Evolutionary conservation across 2,329 filamentous ascomycete genomes (phyloP), one percentile per base, ranked within the genome.

Genomic region (Dothiorella sarmentorum): DNA sequence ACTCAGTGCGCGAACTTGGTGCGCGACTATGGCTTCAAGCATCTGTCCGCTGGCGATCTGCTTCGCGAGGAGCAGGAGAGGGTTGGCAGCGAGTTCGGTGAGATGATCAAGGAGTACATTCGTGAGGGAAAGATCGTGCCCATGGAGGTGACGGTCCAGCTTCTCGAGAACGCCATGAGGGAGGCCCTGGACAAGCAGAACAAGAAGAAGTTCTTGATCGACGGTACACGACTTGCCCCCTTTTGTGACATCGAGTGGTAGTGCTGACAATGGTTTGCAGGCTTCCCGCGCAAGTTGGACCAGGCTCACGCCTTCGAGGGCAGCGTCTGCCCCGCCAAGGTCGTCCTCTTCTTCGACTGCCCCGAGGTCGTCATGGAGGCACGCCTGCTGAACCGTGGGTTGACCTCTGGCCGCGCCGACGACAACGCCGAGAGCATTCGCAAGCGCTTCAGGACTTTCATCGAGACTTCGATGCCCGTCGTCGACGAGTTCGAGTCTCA

Each of bases 381-480:
- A 69, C 83, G 93, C 27, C 78, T 99, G 64, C 76, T 97, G 64
- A 88, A 96, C 78, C 84, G 93, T 52, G 94, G 93, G 62, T 90
- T 96, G 85, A 97, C 93, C 15, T 92, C 88, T 69, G 94, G 94
- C 40, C 83, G 94, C 63, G 80, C 88, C 52, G 94, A 99, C 75
- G 94, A 99, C 78, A 99, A 99, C 72, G 88, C 86, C 58, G 94
- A 96, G 76, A 91, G 87, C 69, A 99, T 97, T 74, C 88, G 89
- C 79, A 99, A 99, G 86, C 85, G 94, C 59, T 99, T 99, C 82
- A 86, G 85, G 71, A 92, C 88, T 3, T 99, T 97, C 71, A 80
- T 95, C 67, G 91, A 97, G 76, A 96, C 91, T 2, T 96, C 91
- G 77, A 97, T 97, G 93, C 94, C 94, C 24, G 94, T 97, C 45